phyloP scores from a whole-genome alignment of 2,329 filamentous ascomycete species.

The Chrysoporthe austroafricana region DNA sequence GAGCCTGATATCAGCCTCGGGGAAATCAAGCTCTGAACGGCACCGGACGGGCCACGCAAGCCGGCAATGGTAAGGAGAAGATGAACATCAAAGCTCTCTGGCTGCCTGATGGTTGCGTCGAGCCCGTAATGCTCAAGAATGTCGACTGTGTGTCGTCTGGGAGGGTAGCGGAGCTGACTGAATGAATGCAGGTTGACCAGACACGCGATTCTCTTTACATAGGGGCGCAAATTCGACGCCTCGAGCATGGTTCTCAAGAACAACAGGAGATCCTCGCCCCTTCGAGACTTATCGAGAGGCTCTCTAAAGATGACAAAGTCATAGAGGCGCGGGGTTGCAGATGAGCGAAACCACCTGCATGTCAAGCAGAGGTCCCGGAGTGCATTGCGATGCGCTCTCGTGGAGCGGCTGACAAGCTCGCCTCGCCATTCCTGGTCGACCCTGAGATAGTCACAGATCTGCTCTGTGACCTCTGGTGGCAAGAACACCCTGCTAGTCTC shows the following conservation, averaged over 20 bases:
- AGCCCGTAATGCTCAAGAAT: not conserved
- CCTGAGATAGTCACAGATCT: not conserved
- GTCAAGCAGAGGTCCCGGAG: conserved; percentile 1
- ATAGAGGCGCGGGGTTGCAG: conserved; percentile 4
- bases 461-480: not conserved
- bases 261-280: not conserved
- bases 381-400: not conserved
- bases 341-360: not conserved
- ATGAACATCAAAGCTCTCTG: not conserved
- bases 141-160: not conserved
- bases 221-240: not conserved
- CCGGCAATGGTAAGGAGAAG: not conserved
- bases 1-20: not conserved
- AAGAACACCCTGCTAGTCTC: not conserved
- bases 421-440: not conserved
- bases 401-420: not conserved
- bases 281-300: not conserved
- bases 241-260: conserved; percentile 1
- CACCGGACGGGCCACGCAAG: not conserved
- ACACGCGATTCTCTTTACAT: not conserved
- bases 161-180: not conserved
- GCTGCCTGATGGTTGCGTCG: not conserved
- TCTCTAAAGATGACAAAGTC: not conserved
- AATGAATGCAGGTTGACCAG: not conserved
- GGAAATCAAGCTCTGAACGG: not conserved